These are phyloP conservation scores for Eimeria zaria DNA, from an alignment of 169 alveolate genomes.

Conservation along the genomic window DNA sequence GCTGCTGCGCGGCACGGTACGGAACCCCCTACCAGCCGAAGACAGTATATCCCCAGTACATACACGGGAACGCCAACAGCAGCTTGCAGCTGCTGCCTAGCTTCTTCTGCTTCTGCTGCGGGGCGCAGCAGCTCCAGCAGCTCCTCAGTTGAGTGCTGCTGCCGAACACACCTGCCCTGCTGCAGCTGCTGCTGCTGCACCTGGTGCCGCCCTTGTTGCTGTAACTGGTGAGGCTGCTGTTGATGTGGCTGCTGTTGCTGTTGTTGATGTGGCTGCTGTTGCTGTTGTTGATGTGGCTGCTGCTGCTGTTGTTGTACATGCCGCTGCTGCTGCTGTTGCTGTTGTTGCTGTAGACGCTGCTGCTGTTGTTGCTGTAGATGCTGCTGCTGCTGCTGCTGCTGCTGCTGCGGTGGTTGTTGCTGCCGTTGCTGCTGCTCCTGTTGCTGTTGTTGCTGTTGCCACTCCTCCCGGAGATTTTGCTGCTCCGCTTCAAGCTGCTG, in stretches of 20 bases:
- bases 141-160: background rate
- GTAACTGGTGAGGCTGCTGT: background rate
- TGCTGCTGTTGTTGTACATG: background rate
- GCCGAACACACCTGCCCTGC: background rate
- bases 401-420: background rate
- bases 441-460: background rate
- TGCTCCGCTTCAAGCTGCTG: background rate
- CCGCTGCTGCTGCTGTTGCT: background rate
- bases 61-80: slow-evolving; percentile 58
- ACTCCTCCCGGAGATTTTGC: background rate
- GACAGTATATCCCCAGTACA: slow-evolving; percentile 14
- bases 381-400: background rate
- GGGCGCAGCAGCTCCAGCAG: background rate
- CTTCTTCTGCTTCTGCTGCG: slow-evolving; percentile 12
- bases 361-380: background rate
- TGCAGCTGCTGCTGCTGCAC: slow-evolving; percentile 20
- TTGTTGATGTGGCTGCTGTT: background rate
- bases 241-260: background rate
- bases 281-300: background rate
- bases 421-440: background rate
- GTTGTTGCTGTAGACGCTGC: background rate
- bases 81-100: slow-evolving; percentile 46
- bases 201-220: background rate
- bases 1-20: background rate
- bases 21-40: background rate